Evolutionary conservation across 192 early-diverging fungal genomes (phyloP), one percentile per base, ranked within the genome.

Genomic region (Thamnidium elegans): DNA sequence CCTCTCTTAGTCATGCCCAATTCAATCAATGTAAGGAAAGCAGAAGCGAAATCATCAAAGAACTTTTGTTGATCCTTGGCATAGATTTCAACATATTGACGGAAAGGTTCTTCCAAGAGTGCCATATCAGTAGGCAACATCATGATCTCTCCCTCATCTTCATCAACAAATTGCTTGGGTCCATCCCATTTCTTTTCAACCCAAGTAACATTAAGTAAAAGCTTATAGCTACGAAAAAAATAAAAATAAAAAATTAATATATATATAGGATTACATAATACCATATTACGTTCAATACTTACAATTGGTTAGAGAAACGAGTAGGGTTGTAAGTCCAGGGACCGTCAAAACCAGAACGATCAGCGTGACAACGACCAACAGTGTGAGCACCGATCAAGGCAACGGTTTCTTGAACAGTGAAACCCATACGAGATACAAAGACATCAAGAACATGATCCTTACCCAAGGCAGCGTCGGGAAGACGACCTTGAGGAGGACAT

Each of bases 111-210:
- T 58, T 77, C 70, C 52, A 89, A 65, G 26, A 90, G 68, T 17
- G 87, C 86, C 74, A 90, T 77, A 70, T 91, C 89, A 50, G 84
- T 63, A 36, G 86, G 84, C 30, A 88, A 72, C 87, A 90, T 91
- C 87, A 89, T 90, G 34, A 87, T 54, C 23, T 72, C 66, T 17
- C 42, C 63, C 55, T 76, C 70, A 23, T 66, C 67, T 13, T 69
- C 66, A 46, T 70, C 56, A 8, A 61, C 63, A 56, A 77, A 77
- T 54, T 79, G 74, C n/a, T 53, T 71, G 31, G 71, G 68, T 36
- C 72, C 76, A 54, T 69, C 67, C 70, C 70, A 73, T 23, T 73
- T 69, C 50, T 67, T 68, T 34, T 70, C 53, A n/a, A 65, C 67
- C 75, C 72, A 77, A 13, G 61, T 64, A 30, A 72, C 43, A 6